phyloP scores from a whole-genome alignment of 2,329 filamentous ascomycete species.

The Pestalotiopsis sp. region DNA sequence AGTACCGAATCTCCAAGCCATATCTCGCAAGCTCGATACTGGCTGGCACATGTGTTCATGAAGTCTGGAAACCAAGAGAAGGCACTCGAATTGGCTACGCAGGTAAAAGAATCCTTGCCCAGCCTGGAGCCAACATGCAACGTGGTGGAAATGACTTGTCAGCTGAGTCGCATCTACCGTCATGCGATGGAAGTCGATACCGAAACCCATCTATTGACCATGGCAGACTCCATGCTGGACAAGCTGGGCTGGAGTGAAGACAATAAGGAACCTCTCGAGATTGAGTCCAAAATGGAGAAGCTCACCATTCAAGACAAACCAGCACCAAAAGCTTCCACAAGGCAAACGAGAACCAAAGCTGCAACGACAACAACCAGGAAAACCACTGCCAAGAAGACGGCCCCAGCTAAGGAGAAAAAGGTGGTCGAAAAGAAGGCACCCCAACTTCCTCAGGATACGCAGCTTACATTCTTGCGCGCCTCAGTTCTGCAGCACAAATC shows the following conservation, averaged over 20 bases:
- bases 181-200: conserved; percentile 47
- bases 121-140: conserved; percentile 45
- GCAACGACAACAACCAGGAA: conserved; percentile 27
- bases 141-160: conserved; percentile 52
- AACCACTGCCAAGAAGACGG: conserved; percentile 28
- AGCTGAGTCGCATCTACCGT: conserved; percentile 59
- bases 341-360: conserved; percentile 23
- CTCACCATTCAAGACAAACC: conserved; percentile 35
- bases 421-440: conserved; percentile 17
- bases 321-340: conserved; percentile 19
- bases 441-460: conserved; percentile 30
- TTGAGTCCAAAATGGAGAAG: conserved; percentile 40
- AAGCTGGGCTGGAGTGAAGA: conserved; percentile 29
- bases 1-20: conserved; percentile 66
- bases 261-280: conserved; percentile 22
- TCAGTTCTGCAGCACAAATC: conserved; percentile 46
- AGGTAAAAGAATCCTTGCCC: conserved; percentile 55
- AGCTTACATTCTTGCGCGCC: conserved; percentile 39
- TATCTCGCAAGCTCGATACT: conserved; percentile 54
- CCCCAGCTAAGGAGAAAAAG: conserved; percentile 23
- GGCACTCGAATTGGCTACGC: conserved; percentile 56
- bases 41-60: conserved; percentile 57
- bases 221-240: conserved; percentile 51
- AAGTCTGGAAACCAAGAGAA: conserved; percentile 62
- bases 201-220: conserved; percentile 45